phyloP scores from a whole-genome alignment of 371 early-diverging fungal species.

The Mortierella polycephala region DNA sequence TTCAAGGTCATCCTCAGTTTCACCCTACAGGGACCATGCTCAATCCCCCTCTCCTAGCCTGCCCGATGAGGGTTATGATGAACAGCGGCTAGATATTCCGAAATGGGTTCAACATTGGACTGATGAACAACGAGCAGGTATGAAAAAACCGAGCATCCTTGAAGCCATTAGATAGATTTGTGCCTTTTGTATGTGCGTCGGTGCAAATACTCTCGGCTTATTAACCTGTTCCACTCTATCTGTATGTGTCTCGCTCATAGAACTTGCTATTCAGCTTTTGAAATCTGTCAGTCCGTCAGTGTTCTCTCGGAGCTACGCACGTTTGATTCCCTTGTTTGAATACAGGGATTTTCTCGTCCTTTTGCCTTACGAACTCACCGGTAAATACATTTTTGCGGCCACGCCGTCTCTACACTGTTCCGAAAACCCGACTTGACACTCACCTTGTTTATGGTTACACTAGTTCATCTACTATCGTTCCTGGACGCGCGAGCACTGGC shows the following conservation, averaged over 20 bases:
- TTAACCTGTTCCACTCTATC: constrained; percentile 2
- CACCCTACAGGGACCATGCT: constrained; percentile 15
- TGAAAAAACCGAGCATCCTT: background rate
- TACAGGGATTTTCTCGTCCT: constrained; percentile 69
- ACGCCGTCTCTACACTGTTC: background rate
- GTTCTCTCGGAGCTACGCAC: constrained; percentile 63
- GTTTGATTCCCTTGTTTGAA: constrained; percentile 68
- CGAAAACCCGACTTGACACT: background rate
- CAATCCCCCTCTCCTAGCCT: constrained; percentile 24
- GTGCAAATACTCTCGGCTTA: background rate
- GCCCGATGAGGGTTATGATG: constrained; percentile 75
- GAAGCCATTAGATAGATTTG: too few species aligned
- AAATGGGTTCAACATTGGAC: constrained; percentile 61
- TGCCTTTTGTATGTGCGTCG: too few species aligned
- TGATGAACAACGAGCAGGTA: constrained; percentile 76
- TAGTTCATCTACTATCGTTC: constrained; percentile 70
- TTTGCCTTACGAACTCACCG: constrained; percentile 44
- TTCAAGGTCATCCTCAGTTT: constrained; percentile 34
- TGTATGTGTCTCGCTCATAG: constrained; percentile 57
- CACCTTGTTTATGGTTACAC: constrained; percentile 25
- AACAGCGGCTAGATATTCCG: constrained; percentile 67
- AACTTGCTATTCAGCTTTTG: constrained; percentile 76
- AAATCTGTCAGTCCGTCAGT: constrained; percentile 67
- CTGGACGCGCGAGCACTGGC: constrained; percentile 62
- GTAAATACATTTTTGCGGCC: constrained; percentile 10